Percentiles rank a stretch among this genome's conserved stretches.
phyloP scores from a whole-genome alignment of 2,329 filamentous ascomycete species.

The Exophiala aquamarina region DNA sequence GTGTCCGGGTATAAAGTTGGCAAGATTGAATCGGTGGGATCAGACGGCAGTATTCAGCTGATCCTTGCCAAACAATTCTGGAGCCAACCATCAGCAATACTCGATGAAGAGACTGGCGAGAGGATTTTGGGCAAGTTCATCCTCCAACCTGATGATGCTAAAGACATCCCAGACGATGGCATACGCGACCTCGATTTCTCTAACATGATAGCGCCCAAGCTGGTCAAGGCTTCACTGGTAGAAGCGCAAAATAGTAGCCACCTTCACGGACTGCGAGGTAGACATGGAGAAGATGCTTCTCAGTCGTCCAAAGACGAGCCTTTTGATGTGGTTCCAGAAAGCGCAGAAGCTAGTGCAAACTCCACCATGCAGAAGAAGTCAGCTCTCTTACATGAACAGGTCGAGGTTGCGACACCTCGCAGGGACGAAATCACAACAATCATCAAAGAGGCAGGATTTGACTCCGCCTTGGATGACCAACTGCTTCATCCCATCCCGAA shows the following conservation, averaged over 20 bases:
- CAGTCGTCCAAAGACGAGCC: constrained; percentile 10
- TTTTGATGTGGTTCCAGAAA: constrained; percentile 20
- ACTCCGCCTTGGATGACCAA: constrained; percentile 46
- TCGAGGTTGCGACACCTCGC: constrained; percentile 35
- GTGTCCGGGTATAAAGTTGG: constrained; percentile 63
- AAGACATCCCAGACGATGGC: constrained; percentile 58
- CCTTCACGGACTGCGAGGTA: constrained; percentile 3
- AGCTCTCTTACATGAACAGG: constrained; percentile 3
- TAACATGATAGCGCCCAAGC: constrained; percentile 67
- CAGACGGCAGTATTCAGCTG: constrained; percentile 58
- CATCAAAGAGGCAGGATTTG: constrained; percentile 51
- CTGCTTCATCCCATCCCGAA: constrained; percentile 18
- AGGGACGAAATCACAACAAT: constrained; percentile 44
- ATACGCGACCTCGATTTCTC: constrained; percentile 59
- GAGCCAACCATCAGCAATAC: constrained; percentile 31
- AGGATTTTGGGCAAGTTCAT: constrained; percentile 78
- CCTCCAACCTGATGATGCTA: constrained; percentile 59
- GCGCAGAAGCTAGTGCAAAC: constrained; percentile 11
- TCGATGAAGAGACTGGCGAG: constrained; percentile 69
- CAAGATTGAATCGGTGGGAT: constrained; percentile 57
- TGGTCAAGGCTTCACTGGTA: constrained; percentile 50
- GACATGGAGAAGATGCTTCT: constrained; percentile 6
- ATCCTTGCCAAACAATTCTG: constrained; percentile 57
- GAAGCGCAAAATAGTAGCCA: constrained; percentile 29
- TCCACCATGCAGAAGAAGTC: neutral